Evolutionary conservation across 768 basidiomycete species (phyloP).

Genomic region (Pisolithus microcarpus): DNA sequence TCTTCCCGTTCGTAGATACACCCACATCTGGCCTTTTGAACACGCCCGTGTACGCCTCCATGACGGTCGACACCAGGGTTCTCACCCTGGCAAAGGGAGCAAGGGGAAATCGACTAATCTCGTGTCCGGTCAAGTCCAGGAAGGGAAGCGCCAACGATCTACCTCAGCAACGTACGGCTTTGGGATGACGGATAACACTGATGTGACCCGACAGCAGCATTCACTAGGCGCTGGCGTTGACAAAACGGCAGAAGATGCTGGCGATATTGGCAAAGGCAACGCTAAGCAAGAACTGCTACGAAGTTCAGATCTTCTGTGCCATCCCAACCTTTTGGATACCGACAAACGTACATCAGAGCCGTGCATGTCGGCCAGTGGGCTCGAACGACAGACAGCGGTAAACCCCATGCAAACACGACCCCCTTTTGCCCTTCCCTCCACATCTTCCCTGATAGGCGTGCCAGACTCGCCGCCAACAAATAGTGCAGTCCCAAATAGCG

Average conservation of each 20-base stretch:
- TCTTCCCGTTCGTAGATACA: constrained; percentile 53
- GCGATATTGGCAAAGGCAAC: neutral
- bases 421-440: constrained; percentile 1
- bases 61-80: constrained; percentile 29
- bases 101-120: constrained; percentile 14
- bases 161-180: no score
- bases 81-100: constrained; percentile 18
- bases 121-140: constrained; percentile 2
- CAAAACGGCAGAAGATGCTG: neutral
- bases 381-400: constrained; percentile 20
- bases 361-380: constrained; percentile 15
- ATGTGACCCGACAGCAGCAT: neutral
- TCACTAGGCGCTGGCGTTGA: neutral
- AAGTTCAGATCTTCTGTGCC: neutral
- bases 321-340: constrained; percentile 13
- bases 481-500: no score
- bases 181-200: neutral
- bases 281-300: neutral
- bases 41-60: constrained; percentile 80
- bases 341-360: constrained; percentile 15
- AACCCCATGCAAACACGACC: constrained; percentile 11
- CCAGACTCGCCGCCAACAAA: no score
- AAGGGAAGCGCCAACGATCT: neutral
- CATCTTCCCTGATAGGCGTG: no score
- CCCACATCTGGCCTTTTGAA: constrained; percentile 97